Base-by-base conservation (phyloP, 331 rosid species). In the Telfairia occidentalis region DNA sequence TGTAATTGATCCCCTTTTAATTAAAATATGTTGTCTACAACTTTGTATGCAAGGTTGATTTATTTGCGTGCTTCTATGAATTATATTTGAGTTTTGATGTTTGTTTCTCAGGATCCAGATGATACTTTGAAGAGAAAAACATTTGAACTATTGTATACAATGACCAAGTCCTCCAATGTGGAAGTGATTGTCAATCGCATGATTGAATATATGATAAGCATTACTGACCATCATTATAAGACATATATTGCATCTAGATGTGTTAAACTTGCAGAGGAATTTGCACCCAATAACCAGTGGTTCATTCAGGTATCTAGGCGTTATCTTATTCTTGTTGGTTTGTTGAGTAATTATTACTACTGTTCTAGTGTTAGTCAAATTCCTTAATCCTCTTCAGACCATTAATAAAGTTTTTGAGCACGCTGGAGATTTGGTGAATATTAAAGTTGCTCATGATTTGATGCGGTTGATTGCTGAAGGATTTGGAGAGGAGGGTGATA, bases 401-500 rank as follows among this genome's bases (percentile, higher is more conserved):
- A 92, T 92, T 87, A 92, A 92, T 84, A 90, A 90, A 90, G 97
- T 92, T 76, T 92, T 92, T 73, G 96, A 92, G 89, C 97, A 92
- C 73, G 96, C 96, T 26, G 97, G 96, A 78, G 97, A 92, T 84
- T 87, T 90, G 59, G 96, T 92, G 78, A 88, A 90, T 78, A 74
- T 85, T 52, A 92, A 90, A 81, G 92, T 92, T 80, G 95, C 97
- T 40, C 95, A 92, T 87, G 90, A 92, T 84, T 86, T 92, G 87
- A 88, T 88, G 90, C 85, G 92, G 82, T 81, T 92, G 85, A 92
- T 92, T 73, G 97, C 97, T 3, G 96, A 92, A 83, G 96, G 97
- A 79, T 88, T 92, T 78, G 96, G 97, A 29, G 96, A 86, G 88
- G 90, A 90, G 23, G 88, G 85, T 73, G 91, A 84, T 80, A 85